Base-by-base conservation (phyloP, 148 eudicot genomes). In the Euryodendron excelsum region DNA sequence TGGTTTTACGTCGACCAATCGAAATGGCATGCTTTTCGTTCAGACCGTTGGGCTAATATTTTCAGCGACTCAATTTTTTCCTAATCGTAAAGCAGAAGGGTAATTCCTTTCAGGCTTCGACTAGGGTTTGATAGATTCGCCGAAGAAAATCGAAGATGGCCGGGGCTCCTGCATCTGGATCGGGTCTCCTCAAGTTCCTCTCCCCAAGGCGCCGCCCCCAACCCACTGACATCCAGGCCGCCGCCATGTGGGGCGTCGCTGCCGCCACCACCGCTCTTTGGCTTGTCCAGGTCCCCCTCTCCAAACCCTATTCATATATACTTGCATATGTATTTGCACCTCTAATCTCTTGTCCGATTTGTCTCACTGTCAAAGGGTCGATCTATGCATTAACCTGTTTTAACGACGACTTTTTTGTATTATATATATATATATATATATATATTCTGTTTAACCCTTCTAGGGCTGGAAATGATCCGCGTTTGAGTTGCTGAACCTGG, bases 191-290 rank as follows among this genome's bases (percentile, higher is more conserved):
- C 76, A 91, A 88, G 72, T 75, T 85, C 50, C 28, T 86, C 34
- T 83, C 79, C 70, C 88, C 86, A 23, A 69, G 81, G 15, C 73
- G 67, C 82, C 81, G 79, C 23, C 86, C 84, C 30, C 88, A 90
- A 45, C 11, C 89, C 62, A 47, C 83, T 36, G 91, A 89, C 59
- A 6, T 92, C 33, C 88, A 90, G 86, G 90, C 97, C 69, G 97
- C 94, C 81, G 93, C 86, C 69, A 84, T 82, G 5, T 92, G 97
- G 97, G 97, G 97, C 45, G 85, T 85, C 75, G 93, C 94, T 76
- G 94, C 88, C 81, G 83, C 77, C 60, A 62, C 89, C 72, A 77
- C 79, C 62, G 97, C 89, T 45, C 44, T 91, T 69, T 90, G 84
- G 61, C 72, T 92, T 58, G 85, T 92, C 73, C 97, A 92, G 94